A percentile compares a stretch with the other conserved stretches of the same genome.
Conservation (phyloP, 1,284 basidiomycete species). For the Sporisorium exsertum region DNA sequence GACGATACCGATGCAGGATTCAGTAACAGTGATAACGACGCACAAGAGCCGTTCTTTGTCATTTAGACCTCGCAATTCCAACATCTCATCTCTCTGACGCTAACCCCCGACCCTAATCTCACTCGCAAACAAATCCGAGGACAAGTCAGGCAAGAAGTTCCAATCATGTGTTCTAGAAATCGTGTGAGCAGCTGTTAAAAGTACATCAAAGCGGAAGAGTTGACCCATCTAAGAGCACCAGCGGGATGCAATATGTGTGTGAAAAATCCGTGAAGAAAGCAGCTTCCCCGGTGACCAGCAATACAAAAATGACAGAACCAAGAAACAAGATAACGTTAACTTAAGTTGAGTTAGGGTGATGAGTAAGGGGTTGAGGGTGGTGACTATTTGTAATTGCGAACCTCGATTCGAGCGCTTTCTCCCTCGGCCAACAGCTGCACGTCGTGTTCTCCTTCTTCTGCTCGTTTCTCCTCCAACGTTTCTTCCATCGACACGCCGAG, state of each 20-base stretch:
- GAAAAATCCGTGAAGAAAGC: not conserved
- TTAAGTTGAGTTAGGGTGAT: not conserved
- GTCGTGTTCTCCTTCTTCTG: not conserved
- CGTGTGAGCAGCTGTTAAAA: conserved; percentile 5
- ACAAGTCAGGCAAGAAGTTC: not conserved
- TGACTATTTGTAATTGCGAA: conserved; percentile 8
- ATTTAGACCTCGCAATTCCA: conserved; percentile 6
- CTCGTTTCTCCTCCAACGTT: not conserved
- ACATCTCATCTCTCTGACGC: not conserved
- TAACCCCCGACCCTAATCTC: not conserved
- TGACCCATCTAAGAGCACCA: not conserved
- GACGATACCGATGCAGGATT: not conserved
- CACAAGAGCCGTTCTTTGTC: conserved; percentile 41
- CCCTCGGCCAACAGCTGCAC: conserved; percentile 2
- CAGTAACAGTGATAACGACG: not conserved
- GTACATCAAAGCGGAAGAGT: conserved; percentile 8
- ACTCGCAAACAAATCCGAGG: not conserved
- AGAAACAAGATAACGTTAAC: no score
- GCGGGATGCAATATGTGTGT: not conserved
- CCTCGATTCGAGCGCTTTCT: conserved; percentile 11
- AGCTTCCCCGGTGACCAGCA: conserved; percentile 4
- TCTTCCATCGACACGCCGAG: conserved; percentile 39
- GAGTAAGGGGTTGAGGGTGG: not conserved
- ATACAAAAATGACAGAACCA: not conserved
- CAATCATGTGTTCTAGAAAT: not conserved